Base-by-base conservation (phyloP, 1,139 yeast species). In the Suhomyces anneliseae region DNA sequence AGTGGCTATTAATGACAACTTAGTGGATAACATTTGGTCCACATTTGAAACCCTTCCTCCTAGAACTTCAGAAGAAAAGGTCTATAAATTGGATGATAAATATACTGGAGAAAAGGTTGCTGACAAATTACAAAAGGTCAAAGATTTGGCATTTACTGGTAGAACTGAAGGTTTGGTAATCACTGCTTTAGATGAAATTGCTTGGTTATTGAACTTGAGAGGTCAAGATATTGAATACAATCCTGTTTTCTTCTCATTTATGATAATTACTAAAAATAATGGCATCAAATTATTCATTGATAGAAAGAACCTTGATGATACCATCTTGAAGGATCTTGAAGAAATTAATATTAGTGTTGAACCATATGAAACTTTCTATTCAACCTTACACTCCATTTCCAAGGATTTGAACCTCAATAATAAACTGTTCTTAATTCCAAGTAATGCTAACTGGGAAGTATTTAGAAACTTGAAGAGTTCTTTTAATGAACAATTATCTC, bases 131-230 rank as follows among this genome's bases (percentile, higher is more conserved):
- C 61, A 60, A 7, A 72, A 72, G 44, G 69, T 86, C 26, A 66
- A 76, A 34, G 60, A 65, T n/a, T 59, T 61, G n/a, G 66, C 82
- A 43, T 68, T 69, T 34, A 65, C 72, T 29, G 71, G 72, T 36
- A 68, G 72, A 48, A 78, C 69, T 49, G 58, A 63, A 53, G 72
- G 76, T 49, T 53, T 89, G 53, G 79, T 88, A 7, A 74, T 90
- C 8, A 77, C 85, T 39, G 87, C 96, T 0, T 70, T 90, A 51
- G 99, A 93, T 68, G 97, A 93, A 61, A 80, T 92, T 51, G 96
- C 97, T 8, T 92, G 97, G 98, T 69, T 90, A 47, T 79, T 90
- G 62, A 93, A 93, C 61, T 73, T 93, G 54, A 79, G 98, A 57
- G 98, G 98, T 15, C 73, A 69, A 50, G 95, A 88, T 63, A 89